These are phyloP conservation scores for Tylopilus plumbeoviolaceoides DNA, from an alignment of 768 basidiomycete genomes.

Conservation along the genomic window DNA sequence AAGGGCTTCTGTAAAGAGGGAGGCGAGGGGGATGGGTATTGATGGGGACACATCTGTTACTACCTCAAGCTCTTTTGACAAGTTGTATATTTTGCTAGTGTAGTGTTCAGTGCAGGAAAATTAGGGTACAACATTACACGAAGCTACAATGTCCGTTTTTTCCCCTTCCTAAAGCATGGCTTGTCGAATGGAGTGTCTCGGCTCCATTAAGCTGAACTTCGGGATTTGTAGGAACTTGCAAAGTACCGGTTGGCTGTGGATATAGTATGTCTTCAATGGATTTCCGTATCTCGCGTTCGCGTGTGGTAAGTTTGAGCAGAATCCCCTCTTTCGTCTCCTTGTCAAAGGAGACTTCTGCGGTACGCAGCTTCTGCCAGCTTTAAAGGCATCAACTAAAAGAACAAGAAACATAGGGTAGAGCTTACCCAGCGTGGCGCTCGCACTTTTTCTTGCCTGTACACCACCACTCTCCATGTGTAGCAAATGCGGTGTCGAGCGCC, in stretches of 20 bases:
- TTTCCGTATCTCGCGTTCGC: constrained; percentile 75
- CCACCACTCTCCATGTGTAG: constrained; percentile 62
- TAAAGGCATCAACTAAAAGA: constrained; percentile 7
- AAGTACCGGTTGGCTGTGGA: constrained; percentile 38
- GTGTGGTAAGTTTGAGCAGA: constrained; percentile 60
- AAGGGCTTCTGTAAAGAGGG: constrained; percentile 94
- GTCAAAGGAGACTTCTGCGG: constrained; percentile 69
- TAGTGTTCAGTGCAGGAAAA: constrained; percentile 14
- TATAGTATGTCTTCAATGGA: constrained; percentile 71
- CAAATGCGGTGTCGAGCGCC: constrained; percentile 32
- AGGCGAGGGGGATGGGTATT: constrained; percentile 96
- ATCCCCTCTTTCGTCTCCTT: constrained; percentile 71
- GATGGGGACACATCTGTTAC: constrained; percentile 14
- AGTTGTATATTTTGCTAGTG: not conserved
- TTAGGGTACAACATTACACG: constrained; percentile 23
- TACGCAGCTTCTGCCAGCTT: constrained; percentile 79
- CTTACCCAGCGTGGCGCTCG: constrained; percentile 72
- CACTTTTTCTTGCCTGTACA: constrained; percentile 73
- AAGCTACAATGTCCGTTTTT: constrained; percentile 48
- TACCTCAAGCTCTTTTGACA: constrained; percentile 8
- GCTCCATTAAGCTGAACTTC: constrained; percentile 46
- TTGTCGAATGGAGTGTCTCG: constrained; percentile 33
- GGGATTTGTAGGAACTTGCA: constrained; percentile 31
- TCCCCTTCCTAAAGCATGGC: constrained; percentile 50
- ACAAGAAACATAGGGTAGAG: constrained; percentile 9